Percentiles rank a stretch among this genome's conserved stretches.
phyloP scores from a whole-genome alignment of 805 yeast species.

The Barnettozyma salicaria region DNA sequence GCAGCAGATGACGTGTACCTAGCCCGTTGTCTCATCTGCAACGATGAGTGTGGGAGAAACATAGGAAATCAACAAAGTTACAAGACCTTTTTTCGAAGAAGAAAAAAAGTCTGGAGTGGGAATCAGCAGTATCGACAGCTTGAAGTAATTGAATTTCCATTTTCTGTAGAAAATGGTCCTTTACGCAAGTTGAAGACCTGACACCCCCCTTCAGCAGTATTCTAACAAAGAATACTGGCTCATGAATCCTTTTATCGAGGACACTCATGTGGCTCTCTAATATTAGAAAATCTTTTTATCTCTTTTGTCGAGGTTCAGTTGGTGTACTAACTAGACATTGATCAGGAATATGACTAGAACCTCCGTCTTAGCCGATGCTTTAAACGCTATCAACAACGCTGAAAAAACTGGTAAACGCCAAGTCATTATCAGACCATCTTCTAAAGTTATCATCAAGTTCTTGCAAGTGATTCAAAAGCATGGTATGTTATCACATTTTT shows the following conservation, averaged over 20 bases:
- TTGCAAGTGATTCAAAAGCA: conserved; percentile 95
- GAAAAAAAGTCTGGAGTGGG: conserved; percentile 29
- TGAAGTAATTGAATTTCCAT: conserved; percentile 7
- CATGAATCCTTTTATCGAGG: conserved; percentile 42
- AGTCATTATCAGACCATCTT: conserved; percentile 95
- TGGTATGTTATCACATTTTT: conserved; percentile 65
- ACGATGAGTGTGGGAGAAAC: no score
- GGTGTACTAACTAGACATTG: conserved; percentile 11
- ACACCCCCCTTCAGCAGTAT: conserved; percentile 26
- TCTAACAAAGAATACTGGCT: conserved; percentile 25
- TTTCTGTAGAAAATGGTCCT: conserved; percentile 19
- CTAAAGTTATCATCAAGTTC: conserved; percentile 96
- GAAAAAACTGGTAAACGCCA: conserved; percentile 99
- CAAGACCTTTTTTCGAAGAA: background rate
- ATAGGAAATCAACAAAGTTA: conserved; percentile 6
- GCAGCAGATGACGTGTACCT: no score
- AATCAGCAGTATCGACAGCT: conserved; percentile 25
- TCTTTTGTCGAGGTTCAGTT: background rate
- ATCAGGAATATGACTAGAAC: conserved; percentile 85
- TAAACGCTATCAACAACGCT: conserved; percentile 96
- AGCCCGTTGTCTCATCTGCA: no score
- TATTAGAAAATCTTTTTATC: background rate
- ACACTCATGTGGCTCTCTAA: conserved; percentile 39
- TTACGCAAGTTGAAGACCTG: conserved; percentile 22
- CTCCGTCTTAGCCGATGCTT: conserved; percentile 97